A percentile compares a stretch with the other conserved stretches of the same genome.
Conservation (phyloP, 345 rosid species). For the Arabis hirsuta region DNA sequence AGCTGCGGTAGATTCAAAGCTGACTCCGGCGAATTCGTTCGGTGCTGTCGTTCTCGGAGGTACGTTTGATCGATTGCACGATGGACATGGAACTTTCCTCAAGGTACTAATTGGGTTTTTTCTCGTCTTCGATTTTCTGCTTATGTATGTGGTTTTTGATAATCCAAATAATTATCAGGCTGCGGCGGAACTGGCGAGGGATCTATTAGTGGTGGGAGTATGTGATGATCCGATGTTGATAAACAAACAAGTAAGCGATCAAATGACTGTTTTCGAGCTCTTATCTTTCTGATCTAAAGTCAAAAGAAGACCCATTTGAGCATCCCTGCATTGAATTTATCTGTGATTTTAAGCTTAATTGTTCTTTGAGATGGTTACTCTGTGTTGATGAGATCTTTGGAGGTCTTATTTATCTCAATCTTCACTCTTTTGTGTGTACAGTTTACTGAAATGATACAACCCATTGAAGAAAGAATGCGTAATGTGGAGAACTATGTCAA, state of each 20-base stretch:
- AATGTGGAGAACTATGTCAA: constrained; percentile 72
- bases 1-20: constrained; percentile 34
- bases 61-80: constrained; percentile 89
- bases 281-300: no score
- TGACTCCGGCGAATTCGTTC: constrained; percentile 58
- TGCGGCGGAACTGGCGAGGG: constrained; percentile 65
- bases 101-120: constrained; percentile 47
- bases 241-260: constrained; percentile 61
- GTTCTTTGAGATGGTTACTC: no score
- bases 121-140: constrained; percentile 1
- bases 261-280: no score
- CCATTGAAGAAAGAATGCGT: constrained; percentile 68
- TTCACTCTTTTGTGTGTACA: constrained; percentile 39
- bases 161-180: constrained; percentile 50
- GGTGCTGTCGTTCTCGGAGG: constrained; percentile 88
- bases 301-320: no score
- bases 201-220: constrained; percentile 75
- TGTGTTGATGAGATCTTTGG: neutral
- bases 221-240: constrained; percentile 88
- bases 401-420: no score
- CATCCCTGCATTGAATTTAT: no score
- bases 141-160: neutral
- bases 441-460: constrained; percentile 74
- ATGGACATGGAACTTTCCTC: constrained; percentile 91
- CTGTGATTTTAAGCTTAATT: no score